Evolutionary conservation across 2,329 filamentous ascomycete species (phyloP), one percentile per base, ranked within the genome.

Genomic region (Diaporthe capsici): DNA sequence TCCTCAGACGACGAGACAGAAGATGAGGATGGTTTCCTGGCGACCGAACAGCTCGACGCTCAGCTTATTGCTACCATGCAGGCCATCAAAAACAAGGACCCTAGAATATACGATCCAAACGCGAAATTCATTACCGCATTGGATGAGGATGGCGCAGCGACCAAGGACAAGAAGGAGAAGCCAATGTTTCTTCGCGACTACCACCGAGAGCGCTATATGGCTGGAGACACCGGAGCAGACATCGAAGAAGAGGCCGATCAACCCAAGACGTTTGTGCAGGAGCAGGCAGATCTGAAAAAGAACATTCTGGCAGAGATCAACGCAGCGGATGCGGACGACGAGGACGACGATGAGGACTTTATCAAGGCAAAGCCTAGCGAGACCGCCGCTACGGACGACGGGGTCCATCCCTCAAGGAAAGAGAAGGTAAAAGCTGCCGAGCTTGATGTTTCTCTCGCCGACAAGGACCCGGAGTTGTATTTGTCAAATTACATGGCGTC

Each of bases 401-500:
- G 89, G 53, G 82, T 92, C 8, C 91, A 93, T 80, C 90, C 90
- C 5, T 90, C 90, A 7, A 86, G 91, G 77, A 86, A 84, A 34
- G 82, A 82, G 17, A 81, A 87, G 58, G 84, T 87, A 75, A 88
- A 88, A 78, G 83, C 89, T 68, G 88, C 84, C 34, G 88, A 94
- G 73, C 80, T 90, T 17, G 93, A 97, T 80, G 87, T 98, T 58
- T 88, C 91, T 65, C 90, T 91, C 75, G 95, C 97, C 51, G 94
- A 98, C 81, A 94, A 95, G 83, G 93, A 99, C 82, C 97, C 83
- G 0, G 96, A 98, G 81, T 93, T 91, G 0, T 99, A 95, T 83
- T 87, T 99, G n/a, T 96, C 95, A 73, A 98, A 98, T 84, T 99
- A 98, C 86, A 91, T 99, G 90, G 91, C 94, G n/a, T 90, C 96